phyloP scores from a whole-genome alignment of 306 rosid genomes.

The Trichosanthes truncata region DNA sequence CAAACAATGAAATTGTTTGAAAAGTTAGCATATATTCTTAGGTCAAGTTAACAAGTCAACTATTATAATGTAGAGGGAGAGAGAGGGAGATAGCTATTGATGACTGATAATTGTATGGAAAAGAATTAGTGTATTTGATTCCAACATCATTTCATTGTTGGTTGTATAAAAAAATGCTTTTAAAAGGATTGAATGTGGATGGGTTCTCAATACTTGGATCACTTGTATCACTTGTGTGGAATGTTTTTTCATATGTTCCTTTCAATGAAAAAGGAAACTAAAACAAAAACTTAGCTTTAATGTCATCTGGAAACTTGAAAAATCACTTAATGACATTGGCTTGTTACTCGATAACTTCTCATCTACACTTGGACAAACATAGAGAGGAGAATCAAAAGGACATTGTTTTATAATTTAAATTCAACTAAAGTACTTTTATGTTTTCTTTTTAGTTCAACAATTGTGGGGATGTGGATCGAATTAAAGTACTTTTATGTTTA shows the following conservation, averaged over 20 bases:
- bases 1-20: background rate
- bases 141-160: background rate
- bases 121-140: background rate
- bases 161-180: background rate
- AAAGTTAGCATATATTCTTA: background rate
- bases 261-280: background rate
- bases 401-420: background rate
- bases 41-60: background rate
- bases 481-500: no score
- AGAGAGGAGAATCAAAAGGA: background rate
- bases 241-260: background rate
- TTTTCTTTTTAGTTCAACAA: no score
- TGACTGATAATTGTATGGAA: background rate
- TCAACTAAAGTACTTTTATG: background rate
- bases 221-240: slow-evolving; percentile 2
- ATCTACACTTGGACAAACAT: background rate
- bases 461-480: no score
- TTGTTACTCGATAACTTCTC: background rate
- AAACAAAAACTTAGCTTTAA: background rate
- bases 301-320: background rate
- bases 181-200: background rate
- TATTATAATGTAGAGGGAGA: background rate
- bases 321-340: background rate
- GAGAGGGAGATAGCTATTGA: background rate
- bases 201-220: background rate